Conservation (phyloP, 169 alveolate genomes). For the Plasmodium coatneyi region DNA sequence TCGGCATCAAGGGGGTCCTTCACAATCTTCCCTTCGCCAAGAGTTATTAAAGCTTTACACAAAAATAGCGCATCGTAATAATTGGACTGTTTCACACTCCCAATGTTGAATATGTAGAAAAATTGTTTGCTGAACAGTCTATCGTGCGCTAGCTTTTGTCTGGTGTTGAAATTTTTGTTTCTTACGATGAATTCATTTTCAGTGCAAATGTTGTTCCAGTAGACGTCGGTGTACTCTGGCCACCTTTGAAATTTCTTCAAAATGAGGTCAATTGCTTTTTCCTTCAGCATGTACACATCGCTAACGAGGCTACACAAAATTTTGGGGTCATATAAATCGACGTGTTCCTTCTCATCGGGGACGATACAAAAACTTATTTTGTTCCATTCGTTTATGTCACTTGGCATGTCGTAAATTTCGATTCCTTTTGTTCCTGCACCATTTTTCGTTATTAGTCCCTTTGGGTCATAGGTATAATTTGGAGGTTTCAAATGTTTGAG, state of each 20-base stretch:
- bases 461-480: conserved; percentile 79
- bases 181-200: conserved; percentile 80
- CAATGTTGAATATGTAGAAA: conserved; percentile 78
- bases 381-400: conserved; percentile 84
- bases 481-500: conserved; percentile 78
- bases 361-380: conserved; percentile 83
- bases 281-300: conserved; percentile 84
- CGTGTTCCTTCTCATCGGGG: conserved; percentile 78
- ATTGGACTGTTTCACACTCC: conserved; percentile 57
- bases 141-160: conserved; percentile 85
- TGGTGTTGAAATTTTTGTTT: conserved; percentile 79
- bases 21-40: conserved; percentile 84
- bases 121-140: conserved; percentile 83
- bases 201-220: conserved; percentile 77
- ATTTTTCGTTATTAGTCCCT: conserved; percentile 81
- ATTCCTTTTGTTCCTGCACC: conserved; percentile 89
- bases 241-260: conserved; percentile 80
- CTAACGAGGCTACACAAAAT: conserved; percentile 81
- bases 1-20: conserved; percentile 81
- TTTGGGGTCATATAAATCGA: conserved; percentile 76
- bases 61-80: conserved; percentile 59
- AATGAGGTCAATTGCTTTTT: conserved; percentile 82
- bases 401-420: conserved; percentile 82
- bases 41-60: conserved; percentile 75
- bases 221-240: conserved; percentile 85